Conservation (phyloP, 768 basidiomycete genomes). For the Macrolepiota albuminosa region DNA sequence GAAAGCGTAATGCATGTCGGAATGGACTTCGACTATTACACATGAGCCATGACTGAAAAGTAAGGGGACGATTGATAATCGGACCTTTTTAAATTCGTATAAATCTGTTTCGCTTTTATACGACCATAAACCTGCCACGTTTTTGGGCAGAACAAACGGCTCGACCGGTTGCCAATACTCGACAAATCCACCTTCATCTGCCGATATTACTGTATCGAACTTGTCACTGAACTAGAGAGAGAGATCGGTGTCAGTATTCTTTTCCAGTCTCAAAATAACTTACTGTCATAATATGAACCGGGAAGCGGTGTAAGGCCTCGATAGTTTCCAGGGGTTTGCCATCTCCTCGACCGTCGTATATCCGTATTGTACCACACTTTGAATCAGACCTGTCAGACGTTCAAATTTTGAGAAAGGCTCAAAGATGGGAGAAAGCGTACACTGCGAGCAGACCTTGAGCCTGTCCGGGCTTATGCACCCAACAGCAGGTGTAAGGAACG, state of each 20-base stretch:
- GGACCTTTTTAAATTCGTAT: conserved; percentile 97
- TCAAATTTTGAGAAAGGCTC: conserved; percentile 11
- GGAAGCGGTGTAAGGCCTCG: conserved; percentile 75
- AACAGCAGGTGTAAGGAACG: conserved; percentile 85
- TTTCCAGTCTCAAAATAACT: conserved; percentile 22
- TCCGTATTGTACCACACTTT: conserved; percentile 64
- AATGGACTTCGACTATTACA: conserved; percentile 73
- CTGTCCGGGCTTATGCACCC: conserved; percentile 89
- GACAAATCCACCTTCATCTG: conserved; percentile 90
- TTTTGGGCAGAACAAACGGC: conserved; percentile 80
- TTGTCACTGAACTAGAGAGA: conserved; percentile 75
- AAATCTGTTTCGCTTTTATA: conserved; percentile 90
- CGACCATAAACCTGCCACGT: conserved; percentile 77
- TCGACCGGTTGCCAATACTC: conserved; percentile 95
- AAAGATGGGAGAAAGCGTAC: conserved; percentile 34
- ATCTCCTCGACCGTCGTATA: conserved; percentile 91
- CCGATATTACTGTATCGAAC: conserved; percentile 89
- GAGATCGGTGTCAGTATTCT: not conserved
- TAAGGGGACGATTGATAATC: not conserved
- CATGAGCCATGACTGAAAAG: not conserved
- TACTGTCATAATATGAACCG: conserved; percentile 90
- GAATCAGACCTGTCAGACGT: conserved; percentile 64
- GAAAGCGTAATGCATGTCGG: conserved; percentile 92
- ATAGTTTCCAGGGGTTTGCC: conserved; percentile 74
- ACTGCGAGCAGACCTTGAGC: conserved; percentile 86